Evolutionary conservation across 768 basidiomycete species (phyloP), one percentile per base, ranked within the genome.

Genomic region (Pleurotus platypus): DNA sequence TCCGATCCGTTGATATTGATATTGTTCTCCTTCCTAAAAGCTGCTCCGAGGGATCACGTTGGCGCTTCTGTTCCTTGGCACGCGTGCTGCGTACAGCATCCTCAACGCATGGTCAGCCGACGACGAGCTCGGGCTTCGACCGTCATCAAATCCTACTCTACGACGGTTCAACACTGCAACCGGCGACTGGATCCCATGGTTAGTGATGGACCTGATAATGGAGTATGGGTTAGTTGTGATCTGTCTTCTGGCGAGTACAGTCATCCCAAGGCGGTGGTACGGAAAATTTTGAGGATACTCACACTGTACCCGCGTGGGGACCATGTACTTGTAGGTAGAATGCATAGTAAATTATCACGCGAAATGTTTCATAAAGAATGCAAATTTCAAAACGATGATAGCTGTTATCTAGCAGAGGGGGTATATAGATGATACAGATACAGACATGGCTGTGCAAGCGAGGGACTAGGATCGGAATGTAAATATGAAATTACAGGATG

Each of bases 11-110:
- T 46, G 49, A 13, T 20, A 46, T 4, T 40, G 48, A 38, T 37
- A 20, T 26, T 56, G 7, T 38, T 24, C 51, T 54, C 55, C 37
- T 56, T 15, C 30, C 26, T 56, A 59, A 42, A 46, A 89, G 87
- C 74, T 90, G 12, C 76, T 89, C 40, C 60, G 63, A 26, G 85
- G 83, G 24, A 69, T 87, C 46, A 72, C 81, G 18, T 24, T 70
- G 47, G 84, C 82, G 7, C 70, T 89, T 12, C 85, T 85, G 4
- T 82, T 87, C 69, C 72, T 89, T 30, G 81, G 78, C 15, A 78
- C 82, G 35, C 77, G 79, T 55, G 75, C 79, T 57, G 72, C 75
- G n/a, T 89, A 88, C 63, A 74, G 78, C 45, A 69, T 89, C 37
- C 74, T 89, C 42, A 75, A 80, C 24, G 79, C 79, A 5, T 88